phyloP scores from a whole-genome alignment of 495 filamentous ascomycete genomes.

The Penicillium herquei region DNA sequence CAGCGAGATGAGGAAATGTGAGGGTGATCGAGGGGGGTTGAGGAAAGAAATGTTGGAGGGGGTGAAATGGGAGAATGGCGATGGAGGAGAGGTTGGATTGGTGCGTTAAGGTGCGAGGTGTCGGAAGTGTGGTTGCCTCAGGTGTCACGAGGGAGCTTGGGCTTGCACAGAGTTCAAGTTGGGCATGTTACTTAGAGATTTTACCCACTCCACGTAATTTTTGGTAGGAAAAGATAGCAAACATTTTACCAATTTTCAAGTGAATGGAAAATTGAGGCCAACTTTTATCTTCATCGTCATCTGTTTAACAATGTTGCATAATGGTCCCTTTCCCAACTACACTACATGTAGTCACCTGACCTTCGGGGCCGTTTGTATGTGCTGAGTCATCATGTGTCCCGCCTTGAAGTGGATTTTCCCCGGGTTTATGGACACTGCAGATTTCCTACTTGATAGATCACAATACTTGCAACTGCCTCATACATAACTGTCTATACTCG shows the following conservation, averaged over 20 bases:
- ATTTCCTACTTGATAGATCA: too few species aligned
- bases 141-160: conserved; percentile 24
- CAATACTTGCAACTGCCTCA: too few species aligned
- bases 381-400: not conserved
- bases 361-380: not conserved
- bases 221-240: not conserved
- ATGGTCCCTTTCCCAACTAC: not conserved
- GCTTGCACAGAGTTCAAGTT: not conserved
- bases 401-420: conserved; percentile 2
- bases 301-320: not conserved
- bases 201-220: not conserved
- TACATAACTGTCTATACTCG: too few species aligned
- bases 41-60: conserved; percentile 16
- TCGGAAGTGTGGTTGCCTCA: conserved; percentile 27
- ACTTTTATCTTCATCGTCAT: not conserved
- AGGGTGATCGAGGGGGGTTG: conserved; percentile 4
- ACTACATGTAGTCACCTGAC: not conserved
- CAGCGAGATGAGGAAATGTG: not conserved
- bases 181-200: not conserved
- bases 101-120: conserved; percentile 30
- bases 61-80: conserved; percentile 21
- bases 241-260: not conserved
- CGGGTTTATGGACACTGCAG: not conserved
- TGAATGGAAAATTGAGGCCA: too few species aligned
- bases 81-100: conserved; percentile 28